Evolutionary conservation across 2,329 filamentous ascomycete genomes (phyloP), one percentile per base, ranked within the genome.

Genomic region (Sclerotinia minor): DNA sequence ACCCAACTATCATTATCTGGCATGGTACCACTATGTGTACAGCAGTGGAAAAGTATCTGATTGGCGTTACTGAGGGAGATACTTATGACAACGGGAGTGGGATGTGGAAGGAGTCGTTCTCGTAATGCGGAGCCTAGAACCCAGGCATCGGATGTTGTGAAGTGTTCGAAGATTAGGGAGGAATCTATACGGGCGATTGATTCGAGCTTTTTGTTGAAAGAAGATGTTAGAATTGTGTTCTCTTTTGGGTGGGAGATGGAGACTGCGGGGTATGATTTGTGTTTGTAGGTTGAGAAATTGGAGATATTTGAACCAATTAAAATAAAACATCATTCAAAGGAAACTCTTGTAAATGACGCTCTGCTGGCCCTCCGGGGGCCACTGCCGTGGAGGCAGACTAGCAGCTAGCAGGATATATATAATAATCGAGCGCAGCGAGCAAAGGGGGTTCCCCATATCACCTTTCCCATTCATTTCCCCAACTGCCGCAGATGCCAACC

Each of bases 1-100:
- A 92, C 88, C 89, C 89, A 92, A 38, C 79, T 79, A 76, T 91
- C 88, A 74, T 91, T 89, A 77, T 94, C 92, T 0, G 90, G 89
- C 69, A 84, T 82, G 5, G 87, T 86, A 8, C 91, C 91, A 0
- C 85, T 80, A 52, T 89, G 85, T 0, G 88, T 89, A 5, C 85
- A 86, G 68, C 83, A 81, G 76, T 93, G 90, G 81, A 92, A 94
- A 26, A 94, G 79, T 1, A 87, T 81, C 73, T 90, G 89, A 60
- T 79, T 77, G 72, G 78, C 79, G 74, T 85, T 84, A 68, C 86
- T 81, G n/a, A 88, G 82, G 44, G 84, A 80, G 78, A 92, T 90
- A 75, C 86, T 85, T 74, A 92, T 85, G 45, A 91, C 80, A 29
- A 83, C 82, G 0, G 88, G 83, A 57, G 83, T 82, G 9, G 82